Conservation (phyloP, 495 filamentous ascomycete genomes). For the Aspergillus avenaceus region DNA sequence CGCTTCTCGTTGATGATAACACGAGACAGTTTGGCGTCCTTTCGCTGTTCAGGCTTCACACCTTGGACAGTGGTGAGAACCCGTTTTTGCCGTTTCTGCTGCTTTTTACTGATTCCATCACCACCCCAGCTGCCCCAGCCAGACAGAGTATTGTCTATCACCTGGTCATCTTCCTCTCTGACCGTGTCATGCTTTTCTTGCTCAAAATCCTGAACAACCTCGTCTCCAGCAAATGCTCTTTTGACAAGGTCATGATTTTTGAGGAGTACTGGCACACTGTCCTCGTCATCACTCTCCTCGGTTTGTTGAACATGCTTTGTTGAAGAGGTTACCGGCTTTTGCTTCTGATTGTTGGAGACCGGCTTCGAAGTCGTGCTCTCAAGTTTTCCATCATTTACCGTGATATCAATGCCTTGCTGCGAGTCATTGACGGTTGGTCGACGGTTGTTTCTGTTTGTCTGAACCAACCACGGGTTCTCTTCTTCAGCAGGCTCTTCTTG, state of each 20-base stretch:
- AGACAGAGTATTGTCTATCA: constrained; percentile 77
- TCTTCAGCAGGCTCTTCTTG: constrained; percentile 21
- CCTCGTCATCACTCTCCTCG: constrained; percentile 52
- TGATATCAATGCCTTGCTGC: constrained; percentile 38
- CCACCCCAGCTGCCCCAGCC: constrained; percentile 94
- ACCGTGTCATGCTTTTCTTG: constrained; percentile 71
- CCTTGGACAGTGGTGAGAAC: constrained; percentile 69
- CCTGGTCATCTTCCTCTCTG: constrained; percentile 79
- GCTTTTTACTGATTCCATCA: constrained; percentile 65
- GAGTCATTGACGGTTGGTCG: constrained; percentile 26
- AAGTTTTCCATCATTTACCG: constrained; percentile 26
- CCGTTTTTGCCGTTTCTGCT: constrained; percentile 57
- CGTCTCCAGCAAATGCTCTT: constrained; percentile 83
- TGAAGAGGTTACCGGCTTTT: constrained; percentile 8
- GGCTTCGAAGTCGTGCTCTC: constrained; percentile 13
- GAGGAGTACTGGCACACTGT: constrained; percentile 58
- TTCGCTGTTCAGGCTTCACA: constrained; percentile 69
- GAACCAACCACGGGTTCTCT: constrained; percentile 50
- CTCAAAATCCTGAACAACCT: constrained; percentile 79
- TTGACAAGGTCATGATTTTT: constrained; percentile 79
- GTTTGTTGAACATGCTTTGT: constrained; percentile 25
- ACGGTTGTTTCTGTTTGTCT: constrained; percentile 37
- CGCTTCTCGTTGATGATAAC: constrained; percentile 94
- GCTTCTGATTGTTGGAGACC: constrained; percentile 18
- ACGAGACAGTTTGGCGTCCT: constrained; percentile 73